phyloP scores from a whole-genome alignment of 148 eudicot genomes.

The Dysphania ambrosioides region DNA sequence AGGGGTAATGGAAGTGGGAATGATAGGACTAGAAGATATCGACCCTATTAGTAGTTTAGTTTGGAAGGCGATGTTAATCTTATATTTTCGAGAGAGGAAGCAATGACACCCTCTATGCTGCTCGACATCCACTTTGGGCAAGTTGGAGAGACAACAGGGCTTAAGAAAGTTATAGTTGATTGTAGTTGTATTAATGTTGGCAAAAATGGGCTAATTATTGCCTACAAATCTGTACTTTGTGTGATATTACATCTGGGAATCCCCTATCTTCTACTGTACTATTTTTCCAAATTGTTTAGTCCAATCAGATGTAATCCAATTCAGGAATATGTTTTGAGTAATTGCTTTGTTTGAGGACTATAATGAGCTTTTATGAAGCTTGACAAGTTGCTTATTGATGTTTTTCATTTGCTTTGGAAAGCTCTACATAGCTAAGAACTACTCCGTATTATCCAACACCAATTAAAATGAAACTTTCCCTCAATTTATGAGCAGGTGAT shows the following conservation, averaged over 20 bases:
- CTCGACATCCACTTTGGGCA: slow-evolving; percentile 10
- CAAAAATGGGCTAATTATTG: background rate
- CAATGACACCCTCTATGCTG: background rate
- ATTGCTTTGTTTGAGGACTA: background rate
- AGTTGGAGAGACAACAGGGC: slow-evolving; percentile 4
- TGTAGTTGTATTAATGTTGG: slow-evolving; percentile 14
- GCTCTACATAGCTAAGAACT: no score
- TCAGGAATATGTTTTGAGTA: background rate
- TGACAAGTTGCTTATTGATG: background rate
- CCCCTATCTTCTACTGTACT: background rate
- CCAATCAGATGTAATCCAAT: background rate
- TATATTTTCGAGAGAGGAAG: background rate
- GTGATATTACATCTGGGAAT: background rate
- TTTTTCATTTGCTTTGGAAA: background rate
- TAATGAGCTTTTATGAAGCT: background rate
- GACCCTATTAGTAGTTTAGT: slow-evolving; percentile 53
- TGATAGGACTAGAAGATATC: slow-evolving; percentile 65
- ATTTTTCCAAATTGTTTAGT: background rate
- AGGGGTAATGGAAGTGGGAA: slow-evolving; percentile 62
- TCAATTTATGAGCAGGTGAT: no score
- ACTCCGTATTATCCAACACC: no score
- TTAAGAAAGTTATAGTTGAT: background rate
- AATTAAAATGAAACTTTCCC: no score
- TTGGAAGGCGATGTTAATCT: background rate
- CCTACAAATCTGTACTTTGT: background rate